Evolutionary conservation across 495 filamentous ascomycete genomes (phyloP).

Genomic region (Daldinia childiae): DNA sequence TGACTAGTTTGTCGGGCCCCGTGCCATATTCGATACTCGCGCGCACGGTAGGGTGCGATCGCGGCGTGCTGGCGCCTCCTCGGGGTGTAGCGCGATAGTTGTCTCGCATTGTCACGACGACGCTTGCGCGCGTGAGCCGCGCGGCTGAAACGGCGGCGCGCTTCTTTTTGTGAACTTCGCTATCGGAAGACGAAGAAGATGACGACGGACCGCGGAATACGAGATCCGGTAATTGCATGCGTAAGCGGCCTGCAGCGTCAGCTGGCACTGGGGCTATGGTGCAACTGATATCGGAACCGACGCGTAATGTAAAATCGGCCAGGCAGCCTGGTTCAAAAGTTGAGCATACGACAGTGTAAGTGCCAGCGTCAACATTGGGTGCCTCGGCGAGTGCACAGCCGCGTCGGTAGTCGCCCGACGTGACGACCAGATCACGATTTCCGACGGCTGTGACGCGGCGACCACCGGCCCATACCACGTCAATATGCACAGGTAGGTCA

Average conservation of each 20-base stretch:
- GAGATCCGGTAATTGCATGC: slow-evolving; percentile 60
- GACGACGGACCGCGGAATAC: slow-evolving; percentile 32
- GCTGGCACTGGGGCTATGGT: slow-evolving; percentile 63
- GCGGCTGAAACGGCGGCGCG: slow-evolving; percentile 60
- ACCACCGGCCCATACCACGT: slow-evolving; percentile 79
- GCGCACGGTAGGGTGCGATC: slow-evolving; percentile 62
- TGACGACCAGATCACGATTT: slow-evolving; percentile 78
- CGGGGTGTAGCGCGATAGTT: background rate
- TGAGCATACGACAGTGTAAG: slow-evolving; percentile 86
- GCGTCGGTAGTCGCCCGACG: slow-evolving; percentile 84
- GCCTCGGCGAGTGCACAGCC: slow-evolving; percentile 76
- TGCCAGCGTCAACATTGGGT: slow-evolving; percentile 66
- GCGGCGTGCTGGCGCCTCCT: slow-evolving; percentile 42
- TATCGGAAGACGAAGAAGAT: slow-evolving; percentile 39
- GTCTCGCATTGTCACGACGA: slow-evolving; percentile 50
- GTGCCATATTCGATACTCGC: slow-evolving; percentile 73
- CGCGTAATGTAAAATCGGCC: slow-evolving; percentile 77
- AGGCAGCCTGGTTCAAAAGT: slow-evolving; percentile 84
- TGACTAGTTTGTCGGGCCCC: slow-evolving; percentile 68
- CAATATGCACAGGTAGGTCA: slow-evolving; percentile 80
- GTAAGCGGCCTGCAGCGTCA: slow-evolving; percentile 75
- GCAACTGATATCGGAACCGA: slow-evolving; percentile 68
- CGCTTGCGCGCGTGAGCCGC: slow-evolving; percentile 66
- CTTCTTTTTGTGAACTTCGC: slow-evolving; percentile 48
- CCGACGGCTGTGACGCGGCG: slow-evolving; percentile 72